Percentiles rank a stretch among this genome's conserved stretches.
These are phyloP conservation scores for Aureoboletus auriporus DNA, from an alignment of 768 basidiomycete genomes.

Conservation along the genomic window DNA sequence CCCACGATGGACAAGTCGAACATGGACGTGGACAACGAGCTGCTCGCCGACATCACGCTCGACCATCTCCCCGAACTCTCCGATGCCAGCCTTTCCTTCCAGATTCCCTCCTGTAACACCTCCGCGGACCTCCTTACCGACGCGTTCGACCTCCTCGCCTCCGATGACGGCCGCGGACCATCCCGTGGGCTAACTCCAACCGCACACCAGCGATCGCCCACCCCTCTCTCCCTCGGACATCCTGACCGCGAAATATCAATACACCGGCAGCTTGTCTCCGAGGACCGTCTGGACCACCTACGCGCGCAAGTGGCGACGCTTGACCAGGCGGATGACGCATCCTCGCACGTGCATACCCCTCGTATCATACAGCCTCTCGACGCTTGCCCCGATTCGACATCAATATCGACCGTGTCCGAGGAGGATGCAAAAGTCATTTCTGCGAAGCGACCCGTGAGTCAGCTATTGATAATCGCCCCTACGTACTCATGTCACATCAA, in stretches of 20 bases:
- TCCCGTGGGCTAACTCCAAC: constrained; percentile 39
- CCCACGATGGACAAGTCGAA: constrained; percentile 19
- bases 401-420: too few relatives aligned
- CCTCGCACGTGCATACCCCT: constrained; percentile 2
- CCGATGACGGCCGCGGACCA: constrained; percentile 30
- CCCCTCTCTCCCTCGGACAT: constrained; percentile 13
- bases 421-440: too few relatives aligned
- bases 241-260: constrained; percentile 7
- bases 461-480: too few relatives aligned
- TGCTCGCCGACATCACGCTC: constrained; percentile 40
- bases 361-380: background rate
- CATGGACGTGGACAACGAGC: constrained; percentile 12
- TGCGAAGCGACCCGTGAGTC: too few relatives aligned
- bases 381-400: too few relatives aligned
- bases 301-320: constrained; percentile 17
- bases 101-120: constrained; percentile 41
- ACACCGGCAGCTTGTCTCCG: constrained; percentile 15
- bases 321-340: constrained; percentile 3
- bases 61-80: constrained; percentile 56
- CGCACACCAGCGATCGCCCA: constrained; percentile 18
- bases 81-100: constrained; percentile 38
- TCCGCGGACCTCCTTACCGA: constrained; percentile 33
- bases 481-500: too few relatives aligned
- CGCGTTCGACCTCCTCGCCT: constrained; percentile 37
- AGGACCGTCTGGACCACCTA: constrained; percentile 24